Evolutionary conservation across 108 stramenopile species (phyloP), one percentile per base, ranked within the genome.

Genomic region (Nitzschia inconspicua): DNA sequence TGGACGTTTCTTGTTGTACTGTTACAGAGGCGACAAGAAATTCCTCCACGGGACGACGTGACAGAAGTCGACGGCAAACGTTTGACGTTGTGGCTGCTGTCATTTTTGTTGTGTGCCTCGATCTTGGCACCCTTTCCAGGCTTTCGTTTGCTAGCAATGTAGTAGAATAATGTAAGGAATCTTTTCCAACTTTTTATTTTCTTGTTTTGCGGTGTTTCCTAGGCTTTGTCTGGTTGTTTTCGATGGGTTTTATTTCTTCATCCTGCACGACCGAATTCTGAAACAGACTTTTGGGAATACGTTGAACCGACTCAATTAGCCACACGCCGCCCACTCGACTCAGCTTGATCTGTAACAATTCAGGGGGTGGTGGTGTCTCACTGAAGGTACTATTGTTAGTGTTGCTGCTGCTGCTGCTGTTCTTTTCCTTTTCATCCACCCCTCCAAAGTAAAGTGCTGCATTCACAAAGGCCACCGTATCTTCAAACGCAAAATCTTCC

Each of bases 71-170:
- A 67, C 22, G 63, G 62, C 11, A 8, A 60, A 25, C 75, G 92
- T 29, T 11, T 66, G 23, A 29, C 55, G 9, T 28, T 66, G 23
- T 91, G 77, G 71, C 42, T 72, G n/a, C 49, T 32, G 14, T 44
- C 78, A 3, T 48, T 80, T 8, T 8, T 58, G 18, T 28, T 82
- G 29, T 49, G 79, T n/a, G 13, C 78, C 29, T 47, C 82, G 28
- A 72, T 79, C 18, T 49, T 91, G 31, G 26, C 57, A 23, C 85
- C 89, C 22, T 91, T 86, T 76, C 89, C 85, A 18, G 76, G 84
- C 1, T 74, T 73, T 42, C 57, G 37, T 2, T 57, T 49, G 6
- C 22, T 70, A 23, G 19, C 68, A 37, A 58, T 57, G 57, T 16
- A 26, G 47, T n/a, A 27, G 13, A 29, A 41, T 40, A 14, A 54